Conservation (phyloP, 2,329 filamentous ascomycete species). For the Canariomyces notabilis region DNA sequence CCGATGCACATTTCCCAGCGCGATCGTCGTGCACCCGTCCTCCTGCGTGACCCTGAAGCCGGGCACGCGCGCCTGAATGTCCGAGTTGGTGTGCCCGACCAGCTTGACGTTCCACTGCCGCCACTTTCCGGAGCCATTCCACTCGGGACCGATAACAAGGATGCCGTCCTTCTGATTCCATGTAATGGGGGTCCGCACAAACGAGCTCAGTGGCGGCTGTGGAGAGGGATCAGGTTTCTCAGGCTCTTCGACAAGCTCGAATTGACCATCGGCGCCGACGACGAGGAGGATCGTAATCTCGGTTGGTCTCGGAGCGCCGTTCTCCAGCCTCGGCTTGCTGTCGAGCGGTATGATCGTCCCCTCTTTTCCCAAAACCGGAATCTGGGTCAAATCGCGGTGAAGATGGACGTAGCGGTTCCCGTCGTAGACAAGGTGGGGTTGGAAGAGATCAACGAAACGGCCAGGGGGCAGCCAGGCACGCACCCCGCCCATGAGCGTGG, state of each 20-base stretch:
- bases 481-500: conserved; percentile 43
- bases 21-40: conserved; percentile 11
- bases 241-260: conserved; percentile 46
- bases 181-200: conserved; percentile 20
- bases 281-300: conserved; percentile 45
- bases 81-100: conserved; percentile 19
- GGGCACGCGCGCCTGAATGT: conserved; percentile 2
- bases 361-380: conserved; percentile 51
- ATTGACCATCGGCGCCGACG: conserved; percentile 43
- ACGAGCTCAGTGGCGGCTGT: conserved; percentile 13
- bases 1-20: conserved; percentile 14
- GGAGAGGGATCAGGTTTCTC: neutral
- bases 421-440: conserved; percentile 49
- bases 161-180: conserved; percentile 20
- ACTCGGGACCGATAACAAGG: conserved; percentile 21
- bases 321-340: conserved; percentile 34
- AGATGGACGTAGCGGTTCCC: conserved; percentile 49
- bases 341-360: conserved; percentile 57
- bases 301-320: conserved; percentile 44
- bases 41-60: conserved; percentile 10
- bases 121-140: conserved; percentile 8
- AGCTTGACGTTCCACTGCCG: conserved; percentile 24
- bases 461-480: conserved; percentile 54
- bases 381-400: conserved; percentile 43
- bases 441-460: conserved; percentile 54